Conservation (phyloP, 1,139 yeast genomes). For the Protomyces inundatus region DNA sequence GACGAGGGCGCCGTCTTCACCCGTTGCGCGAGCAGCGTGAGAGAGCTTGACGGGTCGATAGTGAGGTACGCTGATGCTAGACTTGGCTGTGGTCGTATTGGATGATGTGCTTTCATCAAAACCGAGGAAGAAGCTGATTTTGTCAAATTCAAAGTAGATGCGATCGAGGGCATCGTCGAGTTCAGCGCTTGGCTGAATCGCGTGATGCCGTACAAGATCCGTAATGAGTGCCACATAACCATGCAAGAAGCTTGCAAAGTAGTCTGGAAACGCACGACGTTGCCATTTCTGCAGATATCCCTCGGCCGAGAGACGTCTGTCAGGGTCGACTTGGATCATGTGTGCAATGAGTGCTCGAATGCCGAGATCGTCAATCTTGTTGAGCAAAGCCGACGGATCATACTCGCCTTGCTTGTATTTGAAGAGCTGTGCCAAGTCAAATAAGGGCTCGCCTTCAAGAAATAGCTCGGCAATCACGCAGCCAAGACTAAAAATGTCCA, state of each 20-base stretch:
- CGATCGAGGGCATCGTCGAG: constrained; percentile 59
- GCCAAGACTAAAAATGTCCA: constrained; percentile 56
- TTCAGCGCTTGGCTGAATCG: constrained; percentile 38
- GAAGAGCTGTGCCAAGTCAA: constrained; percentile 79
- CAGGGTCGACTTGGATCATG: constrained; percentile 63
- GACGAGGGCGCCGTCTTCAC: constrained; percentile 51
- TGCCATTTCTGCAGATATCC: constrained; percentile 49
- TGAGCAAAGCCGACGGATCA: constrained; percentile 39
- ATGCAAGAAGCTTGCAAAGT: constrained; percentile 65
- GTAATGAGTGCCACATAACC: constrained; percentile 54
- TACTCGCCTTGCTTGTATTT: constrained; percentile 69
- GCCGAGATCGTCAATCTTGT: constrained; percentile 49
- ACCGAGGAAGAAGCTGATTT: constrained; percentile 33
- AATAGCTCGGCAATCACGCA: constrained; percentile 89
- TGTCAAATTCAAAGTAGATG: constrained; percentile 47
- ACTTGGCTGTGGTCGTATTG: constrained; percentile 10
- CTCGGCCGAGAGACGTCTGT: constrained; percentile 52
- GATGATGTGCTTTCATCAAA: constrained; percentile 26
- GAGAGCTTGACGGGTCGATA: constrained; percentile 29
- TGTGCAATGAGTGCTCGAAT: constrained; percentile 51
- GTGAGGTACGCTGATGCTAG: constrained; percentile 35
- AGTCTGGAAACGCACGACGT: constrained; percentile 58
- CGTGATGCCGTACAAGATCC: constrained; percentile 35
- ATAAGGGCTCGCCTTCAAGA: constrained; percentile 78
- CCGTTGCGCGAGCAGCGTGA: constrained; percentile 41